Conservation (phyloP, 1,284 basidiomycete genomes). For the Heterobasidion annosum region DNA sequence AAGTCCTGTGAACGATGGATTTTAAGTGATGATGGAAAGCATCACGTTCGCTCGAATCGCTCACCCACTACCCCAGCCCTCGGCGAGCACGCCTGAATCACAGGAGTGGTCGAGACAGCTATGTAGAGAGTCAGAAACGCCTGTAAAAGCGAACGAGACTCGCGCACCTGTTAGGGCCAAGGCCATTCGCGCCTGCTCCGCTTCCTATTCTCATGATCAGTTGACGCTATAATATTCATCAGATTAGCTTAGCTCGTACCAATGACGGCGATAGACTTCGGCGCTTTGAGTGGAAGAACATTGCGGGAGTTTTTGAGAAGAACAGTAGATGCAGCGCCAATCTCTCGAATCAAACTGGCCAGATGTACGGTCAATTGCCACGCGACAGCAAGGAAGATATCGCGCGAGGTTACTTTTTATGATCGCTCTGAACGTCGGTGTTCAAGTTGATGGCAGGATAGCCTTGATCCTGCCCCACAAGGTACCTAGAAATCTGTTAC, state of each 20-base stretch:
- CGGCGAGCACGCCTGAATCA: conserved; percentile 31
- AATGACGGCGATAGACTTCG: conserved; percentile 45
- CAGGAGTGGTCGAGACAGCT: conserved; percentile 13
- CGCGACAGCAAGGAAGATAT: not conserved
- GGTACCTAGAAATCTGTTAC: conserved; percentile 28
- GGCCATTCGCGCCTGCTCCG: conserved; percentile 47
- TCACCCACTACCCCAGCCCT: conserved; percentile 51
- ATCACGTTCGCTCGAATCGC: not conserved
- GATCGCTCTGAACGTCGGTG: conserved; percentile 54
- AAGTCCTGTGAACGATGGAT: conserved; percentile 12
- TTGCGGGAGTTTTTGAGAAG: conserved; percentile 62
- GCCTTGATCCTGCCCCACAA: conserved; percentile 48
- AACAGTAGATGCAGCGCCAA: conserved; percentile 62
- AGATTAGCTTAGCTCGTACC: not conserved
- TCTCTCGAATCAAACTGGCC: conserved; percentile 48
- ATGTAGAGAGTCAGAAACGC: conserved; percentile 6
- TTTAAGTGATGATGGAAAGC: not conserved
- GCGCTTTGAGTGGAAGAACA: conserved; percentile 46
- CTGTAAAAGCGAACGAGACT: conserved; percentile 2
- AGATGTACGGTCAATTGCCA: not conserved
- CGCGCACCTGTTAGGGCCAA: conserved; percentile 52
- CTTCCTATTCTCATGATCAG: conserved; percentile 26
- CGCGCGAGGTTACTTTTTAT: conserved; percentile 33
- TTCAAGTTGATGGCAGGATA: conserved; percentile 40
- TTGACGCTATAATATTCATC: not conserved